Conservation (phyloP, 441 rosid genomes). For the Capsella rubella region DNA sequence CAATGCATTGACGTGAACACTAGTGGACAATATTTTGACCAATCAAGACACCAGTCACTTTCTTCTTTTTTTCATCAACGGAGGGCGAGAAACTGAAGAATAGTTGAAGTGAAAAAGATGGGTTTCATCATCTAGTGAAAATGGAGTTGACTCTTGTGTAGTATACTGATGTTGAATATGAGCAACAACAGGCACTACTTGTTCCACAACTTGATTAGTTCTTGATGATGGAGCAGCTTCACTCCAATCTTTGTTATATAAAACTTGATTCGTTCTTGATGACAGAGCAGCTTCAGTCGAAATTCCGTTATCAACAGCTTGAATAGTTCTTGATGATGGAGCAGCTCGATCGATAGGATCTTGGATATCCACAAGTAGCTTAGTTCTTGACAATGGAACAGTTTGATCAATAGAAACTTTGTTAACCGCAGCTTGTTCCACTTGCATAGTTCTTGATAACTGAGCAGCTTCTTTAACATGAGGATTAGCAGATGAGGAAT, state of each 20-base stretch:
- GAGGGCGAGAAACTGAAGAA: background rate
- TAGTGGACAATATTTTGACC: background rate
- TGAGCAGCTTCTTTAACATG: background rate
- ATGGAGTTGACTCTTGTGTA: background rate
- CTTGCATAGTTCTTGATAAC: background rate
- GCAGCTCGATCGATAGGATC: background rate
- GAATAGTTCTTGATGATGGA: background rate
- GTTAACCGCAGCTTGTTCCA: background rate
- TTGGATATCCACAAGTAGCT: background rate
- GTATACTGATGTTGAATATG: constrained; percentile 1
- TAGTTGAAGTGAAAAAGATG: constrained; percentile 4
- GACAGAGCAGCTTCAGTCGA: background rate
- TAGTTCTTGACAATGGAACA: background rate
- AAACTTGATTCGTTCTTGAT: background rate
- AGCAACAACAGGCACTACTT: constrained; percentile 19
- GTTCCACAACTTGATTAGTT: constrained; percentile 5
- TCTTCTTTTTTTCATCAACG: background rate
- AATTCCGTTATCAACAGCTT: background rate
- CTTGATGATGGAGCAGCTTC: constrained; percentile 4
- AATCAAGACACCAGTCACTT: background rate
- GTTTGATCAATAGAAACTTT: background rate
- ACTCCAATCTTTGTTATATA: background rate
- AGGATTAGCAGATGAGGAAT: background rate
- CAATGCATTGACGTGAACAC: constrained; percentile 4
- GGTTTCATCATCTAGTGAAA: constrained; percentile 7